Conservation (phyloP, 139 green algal species). For the Chlorella sp. region DNA sequence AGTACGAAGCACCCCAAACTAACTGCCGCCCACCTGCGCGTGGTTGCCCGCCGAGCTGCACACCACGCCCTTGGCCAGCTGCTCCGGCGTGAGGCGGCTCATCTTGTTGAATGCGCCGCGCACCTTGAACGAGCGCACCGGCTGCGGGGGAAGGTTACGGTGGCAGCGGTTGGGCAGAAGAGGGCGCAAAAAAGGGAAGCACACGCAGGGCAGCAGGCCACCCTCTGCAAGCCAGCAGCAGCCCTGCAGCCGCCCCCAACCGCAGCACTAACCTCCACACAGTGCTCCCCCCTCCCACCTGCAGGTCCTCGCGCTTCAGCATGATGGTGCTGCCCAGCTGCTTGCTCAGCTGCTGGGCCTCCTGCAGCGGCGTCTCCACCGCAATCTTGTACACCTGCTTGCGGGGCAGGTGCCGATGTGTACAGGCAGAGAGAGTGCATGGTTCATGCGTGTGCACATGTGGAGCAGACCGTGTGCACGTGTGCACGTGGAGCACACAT, state of each 20-base stretch:
- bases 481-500: too few relatives aligned
- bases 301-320: conserved; percentile 95
- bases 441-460: not conserved
- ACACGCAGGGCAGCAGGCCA: too few relatives aligned
- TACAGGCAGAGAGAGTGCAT: not conserved
- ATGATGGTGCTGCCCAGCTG: conserved; percentile 68
- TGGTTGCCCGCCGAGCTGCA: conserved; percentile 95
- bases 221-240: too few relatives aligned
- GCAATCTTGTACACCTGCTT: conserved; percentile 96
- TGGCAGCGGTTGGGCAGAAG: too few relatives aligned
- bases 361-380: conserved; percentile 84
- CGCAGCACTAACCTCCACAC: too few relatives aligned
- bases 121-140: conserved; percentile 97
- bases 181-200: too few relatives aligned
- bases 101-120: conserved; percentile 95
- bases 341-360: conserved; percentile 82
- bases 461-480: too few relatives aligned
- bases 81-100: conserved; percentile 77
- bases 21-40: conserved; percentile 58
- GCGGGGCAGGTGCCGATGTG: too few relatives aligned
- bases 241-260: too few relatives aligned
- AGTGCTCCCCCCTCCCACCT: too few relatives aligned
- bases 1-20: too few relatives aligned
- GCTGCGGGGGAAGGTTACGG: conserved; percentile 61
- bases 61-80: conserved; percentile 87